These are phyloP conservation scores for Rhinocladiella similis DNA, from an alignment of 2,329 filamentous ascomycete genomes.

Conservation along the genomic window DNA sequence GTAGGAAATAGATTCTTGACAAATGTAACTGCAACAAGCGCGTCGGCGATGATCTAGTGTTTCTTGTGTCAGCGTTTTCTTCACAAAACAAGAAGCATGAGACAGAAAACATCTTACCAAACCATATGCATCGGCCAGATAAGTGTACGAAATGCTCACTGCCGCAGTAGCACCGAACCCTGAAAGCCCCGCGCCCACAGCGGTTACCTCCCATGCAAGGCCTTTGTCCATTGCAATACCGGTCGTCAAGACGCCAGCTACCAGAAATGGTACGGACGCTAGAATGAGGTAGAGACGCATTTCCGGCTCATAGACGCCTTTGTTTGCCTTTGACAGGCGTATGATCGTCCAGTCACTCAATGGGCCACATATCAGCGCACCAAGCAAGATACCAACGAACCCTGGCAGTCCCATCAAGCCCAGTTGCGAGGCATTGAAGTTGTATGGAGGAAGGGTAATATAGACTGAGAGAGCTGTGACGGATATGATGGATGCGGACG, in stretches of 20 bases:
- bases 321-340: slow-evolving; percentile 20
- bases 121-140: slow-evolving; percentile 33
- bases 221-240: slow-evolving; percentile 35
- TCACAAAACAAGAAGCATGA: no score
- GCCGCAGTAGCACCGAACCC: slow-evolving; percentile 10
- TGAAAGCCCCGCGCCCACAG: slow-evolving; percentile 26
- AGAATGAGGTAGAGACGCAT: slow-evolving; percentile 28
- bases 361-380: slow-evolving; percentile 22
- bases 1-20: slow-evolving; percentile 45
- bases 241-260: slow-evolving; percentile 41
- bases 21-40: slow-evolving; percentile 46
- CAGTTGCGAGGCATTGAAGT: slow-evolving; percentile 31
- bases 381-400: slow-evolving; percentile 31
- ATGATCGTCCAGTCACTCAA: slow-evolving; percentile 29
- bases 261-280: slow-evolving; percentile 29
- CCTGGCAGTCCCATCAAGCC: slow-evolving; percentile 32
- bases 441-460: slow-evolving; percentile 37
- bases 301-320: slow-evolving; percentile 30
- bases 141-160: slow-evolving; percentile 30
- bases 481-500: slow-evolving; percentile 44
- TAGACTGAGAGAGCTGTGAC: slow-evolving; percentile 49
- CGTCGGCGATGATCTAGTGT: slow-evolving; percentile 47
- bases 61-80: background rate
- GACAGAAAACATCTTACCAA: slow-evolving; percentile 26
- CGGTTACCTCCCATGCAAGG: slow-evolving; percentile 33